phyloP scores from a whole-genome alignment of 176 grass and related monocot genomes.

The Dendrocalamus sinicus region DNA sequence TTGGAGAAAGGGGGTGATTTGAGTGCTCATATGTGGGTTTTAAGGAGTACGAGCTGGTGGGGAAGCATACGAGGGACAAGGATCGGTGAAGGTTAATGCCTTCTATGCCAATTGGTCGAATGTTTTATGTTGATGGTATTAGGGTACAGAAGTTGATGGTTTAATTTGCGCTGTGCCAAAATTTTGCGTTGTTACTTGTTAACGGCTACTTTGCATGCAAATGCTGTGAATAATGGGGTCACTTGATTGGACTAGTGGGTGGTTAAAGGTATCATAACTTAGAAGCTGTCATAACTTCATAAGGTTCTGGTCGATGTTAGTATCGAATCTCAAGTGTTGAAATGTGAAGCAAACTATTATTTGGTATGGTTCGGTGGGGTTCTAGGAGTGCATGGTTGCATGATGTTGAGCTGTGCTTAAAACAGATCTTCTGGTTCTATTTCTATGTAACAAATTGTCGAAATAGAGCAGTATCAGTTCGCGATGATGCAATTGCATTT shows the following conservation, averaged over 20 bases:
- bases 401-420: background rate
- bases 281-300: background rate
- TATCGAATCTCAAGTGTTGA: background rate
- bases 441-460: background rate
- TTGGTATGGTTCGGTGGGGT: background rate
- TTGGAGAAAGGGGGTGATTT: background rate
- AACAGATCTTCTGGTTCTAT: slow-evolving; percentile 10
- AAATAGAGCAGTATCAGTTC: slow-evolving; percentile 4
- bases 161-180: background rate
- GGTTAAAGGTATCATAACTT: background rate
- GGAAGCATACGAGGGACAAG: background rate
- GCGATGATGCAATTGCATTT: slow-evolving; percentile 5
- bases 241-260: background rate
- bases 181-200: background rate
- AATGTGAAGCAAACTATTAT: background rate
- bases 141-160: background rate
- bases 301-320: background rate
- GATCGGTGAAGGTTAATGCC: background rate
- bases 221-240: background rate
- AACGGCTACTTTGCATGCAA: background rate
- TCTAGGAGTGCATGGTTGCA: slow-evolving; percentile 21
- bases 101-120: background rate
- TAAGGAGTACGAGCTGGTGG: background rate
- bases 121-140: background rate
- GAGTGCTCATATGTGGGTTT: background rate